Evolutionary conservation across 1,284 basidiomycete species (phyloP), one percentile per base, ranked within the genome.

Genomic region (Sanguinoderma infundibulare): DNA sequence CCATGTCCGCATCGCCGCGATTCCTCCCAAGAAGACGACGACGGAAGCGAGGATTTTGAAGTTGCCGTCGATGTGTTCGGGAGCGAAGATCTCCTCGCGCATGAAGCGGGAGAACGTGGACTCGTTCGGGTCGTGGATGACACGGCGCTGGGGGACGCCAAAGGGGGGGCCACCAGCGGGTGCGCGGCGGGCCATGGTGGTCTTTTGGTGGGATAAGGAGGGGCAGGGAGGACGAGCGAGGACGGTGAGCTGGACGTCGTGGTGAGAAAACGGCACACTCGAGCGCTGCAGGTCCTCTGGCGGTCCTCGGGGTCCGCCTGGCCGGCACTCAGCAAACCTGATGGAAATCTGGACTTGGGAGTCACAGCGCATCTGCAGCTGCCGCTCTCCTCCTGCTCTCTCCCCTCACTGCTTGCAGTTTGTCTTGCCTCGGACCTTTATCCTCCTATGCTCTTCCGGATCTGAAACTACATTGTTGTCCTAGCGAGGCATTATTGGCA

Each of bases 1-100:
- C 85, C 86, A 92, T 28, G 82, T 82, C 74, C 91, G 82, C 34
- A 87, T 82, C 12, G 78, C 82, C 53, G 86, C 73, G 61, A 92
- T 85, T 5, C 90, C 89, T 24, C 83, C 88, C 24, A 85, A 75
- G 69, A 92, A 92, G 62, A 91, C 74, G 14, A 81, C 78, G 12
- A 88, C 75, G 22, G 87, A 87, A 10, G 86, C 84, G 39, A 86
- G 66, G 64, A 92, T 83, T 70, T 81, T 89, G 68, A 91, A 69
- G 72, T 92, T 92, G 60, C 90, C 90, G 15, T 82, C 77, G 24
- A 89, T 68, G 74, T 92, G 91, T 66, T 92, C 89, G 7, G 87
- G 87, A 47, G 89, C 81, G 60, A 83, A 83, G 38, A 92, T 78
- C 76, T 92, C 84, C 61, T 86, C 85, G 60, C 87, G 80, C 61